Percentiles rank a stretch among this genome's conserved stretches.
These are phyloP conservation scores for Cystobasidiaceae sp. DNA, from an alignment of 1,284 basidiomycete genomes.

Conservation along the genomic window DNA sequence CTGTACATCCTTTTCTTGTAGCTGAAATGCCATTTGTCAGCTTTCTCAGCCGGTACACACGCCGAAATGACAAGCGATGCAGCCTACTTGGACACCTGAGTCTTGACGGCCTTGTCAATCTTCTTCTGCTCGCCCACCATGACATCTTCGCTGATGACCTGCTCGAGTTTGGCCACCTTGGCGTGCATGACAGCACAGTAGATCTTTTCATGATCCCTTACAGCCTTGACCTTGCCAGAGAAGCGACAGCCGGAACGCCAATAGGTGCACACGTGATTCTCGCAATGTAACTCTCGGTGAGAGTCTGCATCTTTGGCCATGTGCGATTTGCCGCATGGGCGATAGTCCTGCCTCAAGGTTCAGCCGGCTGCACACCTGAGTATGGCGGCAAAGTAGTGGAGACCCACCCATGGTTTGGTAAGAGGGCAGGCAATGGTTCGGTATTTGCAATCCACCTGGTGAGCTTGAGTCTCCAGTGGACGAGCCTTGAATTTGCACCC, in stretches of 20 bases:
- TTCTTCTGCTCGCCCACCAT: not conserved
- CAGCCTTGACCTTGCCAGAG: not conserved
- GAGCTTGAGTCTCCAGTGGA: not conserved
- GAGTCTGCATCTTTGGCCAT: not conserved
- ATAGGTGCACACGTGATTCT: not conserved
- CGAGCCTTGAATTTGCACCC: not conserved
- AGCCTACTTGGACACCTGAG: not conserved
- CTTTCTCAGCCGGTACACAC: too few species aligned
- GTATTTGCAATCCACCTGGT: not conserved
- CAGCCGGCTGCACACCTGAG: too few species aligned
- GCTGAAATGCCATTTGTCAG: not conserved
- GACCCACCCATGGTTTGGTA: not conserved
- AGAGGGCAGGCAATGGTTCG: not conserved
- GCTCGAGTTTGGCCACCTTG: constrained; percentile 1
- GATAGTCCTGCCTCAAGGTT: not conserved
- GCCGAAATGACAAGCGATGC: not conserved
- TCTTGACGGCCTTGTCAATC: not conserved
- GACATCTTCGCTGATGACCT: not conserved
- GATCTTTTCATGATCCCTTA: not conserved
- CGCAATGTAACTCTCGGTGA: not conserved
- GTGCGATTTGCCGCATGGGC: not conserved
- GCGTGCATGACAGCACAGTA: constrained; percentile 16
- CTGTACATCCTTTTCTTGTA: constrained; percentile 1
- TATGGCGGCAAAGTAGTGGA: too few species aligned
- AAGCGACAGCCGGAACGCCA: not conserved